Evolutionary conservation across 1,284 basidiomycete genomes (phyloP).

Genomic region (Ganoderma lucidum): DNA sequence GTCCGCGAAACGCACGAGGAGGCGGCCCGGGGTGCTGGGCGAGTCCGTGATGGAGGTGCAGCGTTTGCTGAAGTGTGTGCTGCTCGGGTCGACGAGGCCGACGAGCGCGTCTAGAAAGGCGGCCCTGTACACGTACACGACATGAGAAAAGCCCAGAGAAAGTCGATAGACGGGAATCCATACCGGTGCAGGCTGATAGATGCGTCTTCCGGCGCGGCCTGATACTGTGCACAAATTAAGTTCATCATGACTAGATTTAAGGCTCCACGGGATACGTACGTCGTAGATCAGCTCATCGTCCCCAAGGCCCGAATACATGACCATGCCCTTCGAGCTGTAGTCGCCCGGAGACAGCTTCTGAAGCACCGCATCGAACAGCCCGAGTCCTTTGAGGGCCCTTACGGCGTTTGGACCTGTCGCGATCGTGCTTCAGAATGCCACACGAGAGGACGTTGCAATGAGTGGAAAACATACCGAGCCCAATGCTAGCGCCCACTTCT

Average conservation of each 20-base stretch:
- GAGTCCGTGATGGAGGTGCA: constrained; percentile 48
- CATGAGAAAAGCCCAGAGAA: not conserved
- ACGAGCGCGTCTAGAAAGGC: constrained; percentile 58
- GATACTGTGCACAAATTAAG: not conserved
- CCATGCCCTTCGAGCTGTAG: constrained; percentile 46
- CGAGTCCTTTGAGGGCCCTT: constrained; percentile 53
- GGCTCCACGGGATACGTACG: constrained; percentile 40
- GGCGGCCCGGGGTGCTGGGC: constrained; percentile 36
- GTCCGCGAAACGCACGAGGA: constrained; percentile 53
- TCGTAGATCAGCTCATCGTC: constrained; percentile 53
- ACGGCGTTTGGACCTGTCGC: constrained; percentile 58
- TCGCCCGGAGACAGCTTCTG: constrained; percentile 45
- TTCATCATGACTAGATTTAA: not conserved
- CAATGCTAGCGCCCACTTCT: constrained; percentile 63
- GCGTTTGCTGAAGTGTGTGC: constrained; percentile 59
- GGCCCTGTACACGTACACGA: constrained; percentile 43
- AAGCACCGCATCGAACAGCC: constrained; percentile 52
- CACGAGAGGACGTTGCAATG: not conserved
- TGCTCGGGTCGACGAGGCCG: constrained; percentile 49
- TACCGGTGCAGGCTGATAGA: not conserved
- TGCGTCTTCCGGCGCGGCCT: not conserved
- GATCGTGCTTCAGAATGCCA: not conserved
- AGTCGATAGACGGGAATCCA: not conserved
- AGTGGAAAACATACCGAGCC: constrained; percentile 48
- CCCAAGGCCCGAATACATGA: constrained; percentile 51